phyloP scores from a whole-genome alignment of 129 eudicot species.

The Logfia minima region DNA sequence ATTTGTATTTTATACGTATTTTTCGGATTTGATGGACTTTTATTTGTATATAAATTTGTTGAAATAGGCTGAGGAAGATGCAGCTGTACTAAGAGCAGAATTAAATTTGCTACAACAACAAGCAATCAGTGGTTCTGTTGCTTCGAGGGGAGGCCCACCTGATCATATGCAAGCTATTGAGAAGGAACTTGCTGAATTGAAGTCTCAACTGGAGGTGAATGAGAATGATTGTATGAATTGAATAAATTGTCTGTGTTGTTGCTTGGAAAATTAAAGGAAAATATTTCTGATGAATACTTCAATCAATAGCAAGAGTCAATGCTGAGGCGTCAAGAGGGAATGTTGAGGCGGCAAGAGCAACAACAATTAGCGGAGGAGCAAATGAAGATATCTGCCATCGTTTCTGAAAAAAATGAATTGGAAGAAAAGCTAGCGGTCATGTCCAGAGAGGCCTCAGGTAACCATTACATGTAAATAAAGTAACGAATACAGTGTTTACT shows the following conservation, averaged over 20 bases:
- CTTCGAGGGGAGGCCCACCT: conserved; percentile 60
- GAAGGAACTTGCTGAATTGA: conserved; percentile 70
- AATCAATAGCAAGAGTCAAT: conserved; percentile 40
- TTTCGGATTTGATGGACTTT: conserved; percentile 3
- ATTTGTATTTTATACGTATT: not conserved
- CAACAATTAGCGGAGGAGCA: conserved; percentile 76
- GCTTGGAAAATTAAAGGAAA: conserved; percentile 11
- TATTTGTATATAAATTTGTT: conserved; percentile 25
- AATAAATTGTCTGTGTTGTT: not conserved
- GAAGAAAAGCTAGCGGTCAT: conserved; percentile 69
- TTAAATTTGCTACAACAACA: conserved; percentile 79
- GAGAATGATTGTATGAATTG: conserved; percentile 7
- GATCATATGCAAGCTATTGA: conserved; percentile 75
- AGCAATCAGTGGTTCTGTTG: conserved; percentile 50
- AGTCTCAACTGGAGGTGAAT: conserved; percentile 75
- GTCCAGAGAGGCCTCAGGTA: conserved; percentile 66
- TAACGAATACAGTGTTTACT: not conserved
- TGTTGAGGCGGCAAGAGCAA: conserved; percentile 79
- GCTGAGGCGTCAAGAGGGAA: conserved; percentile 62
- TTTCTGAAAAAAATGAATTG: conserved; percentile 69
- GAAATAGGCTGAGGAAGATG: conserved; percentile 91
- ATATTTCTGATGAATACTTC: conserved; percentile 13
- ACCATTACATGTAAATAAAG: not conserved
- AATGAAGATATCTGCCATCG: conserved; percentile 53
- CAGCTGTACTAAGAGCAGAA: conserved; percentile 89